Conservation (phyloP, 352 stramenopile genomes). For the Pythium coloratum region DNA sequence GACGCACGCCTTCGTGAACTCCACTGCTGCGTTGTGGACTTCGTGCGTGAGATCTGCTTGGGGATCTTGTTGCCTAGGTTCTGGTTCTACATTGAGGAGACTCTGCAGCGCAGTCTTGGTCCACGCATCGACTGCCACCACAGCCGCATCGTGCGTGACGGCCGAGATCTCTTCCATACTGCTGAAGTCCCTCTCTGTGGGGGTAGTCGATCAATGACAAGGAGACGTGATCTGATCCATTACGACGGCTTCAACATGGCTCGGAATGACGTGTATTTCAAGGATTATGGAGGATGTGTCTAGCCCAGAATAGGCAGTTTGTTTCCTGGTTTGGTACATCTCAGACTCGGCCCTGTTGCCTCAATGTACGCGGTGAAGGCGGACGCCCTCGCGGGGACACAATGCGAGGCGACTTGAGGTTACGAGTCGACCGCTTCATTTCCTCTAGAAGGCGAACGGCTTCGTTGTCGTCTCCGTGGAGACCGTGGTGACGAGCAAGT, state of each 20-base stretch:
- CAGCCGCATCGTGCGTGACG: background rate
- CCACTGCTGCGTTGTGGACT: background rate
- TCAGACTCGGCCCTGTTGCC: conserved; percentile 6
- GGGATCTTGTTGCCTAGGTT: background rate
- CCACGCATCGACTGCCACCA: conserved; percentile 1
- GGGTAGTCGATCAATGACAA: background rate
- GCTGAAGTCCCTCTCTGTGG: too few species aligned
- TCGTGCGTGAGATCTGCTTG: background rate
- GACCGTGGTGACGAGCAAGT: conserved; percentile 21
- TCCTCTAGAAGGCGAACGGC: conserved; percentile 15
- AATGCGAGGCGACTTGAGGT: conserved; percentile 19
- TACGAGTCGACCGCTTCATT: conserved; percentile 4
- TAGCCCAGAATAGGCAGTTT: background rate
- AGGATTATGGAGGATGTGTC: background rate
- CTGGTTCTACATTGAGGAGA: background rate
- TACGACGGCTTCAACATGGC: background rate
- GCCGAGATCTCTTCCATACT: background rate
- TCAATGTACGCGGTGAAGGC: conserved; percentile 19
- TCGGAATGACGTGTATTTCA: background rate
- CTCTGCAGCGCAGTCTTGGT: background rate
- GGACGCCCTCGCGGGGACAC: conserved; percentile 1
- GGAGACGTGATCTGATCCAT: background rate
- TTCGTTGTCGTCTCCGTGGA: conserved; percentile 14
- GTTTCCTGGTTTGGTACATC: background rate
- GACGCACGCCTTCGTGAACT: background rate